These are phyloP conservation scores for Zoysia pacifica DNA, from an alignment of 176 grass and related monocot genomes.

Conservation along the genomic window DNA sequence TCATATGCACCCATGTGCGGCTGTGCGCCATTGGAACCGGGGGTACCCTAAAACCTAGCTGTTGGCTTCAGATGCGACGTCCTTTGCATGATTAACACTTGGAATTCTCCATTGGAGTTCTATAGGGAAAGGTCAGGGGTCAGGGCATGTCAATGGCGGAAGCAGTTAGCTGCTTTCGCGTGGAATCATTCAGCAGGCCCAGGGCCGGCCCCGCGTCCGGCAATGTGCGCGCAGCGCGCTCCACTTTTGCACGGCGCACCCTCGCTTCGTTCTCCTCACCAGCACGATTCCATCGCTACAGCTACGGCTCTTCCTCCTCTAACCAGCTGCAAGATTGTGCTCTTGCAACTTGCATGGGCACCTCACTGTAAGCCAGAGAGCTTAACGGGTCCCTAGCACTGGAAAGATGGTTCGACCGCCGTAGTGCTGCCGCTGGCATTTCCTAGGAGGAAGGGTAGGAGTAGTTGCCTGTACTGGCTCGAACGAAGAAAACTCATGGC, in stretches of 20 bases:
- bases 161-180: slow-evolving; percentile 28
- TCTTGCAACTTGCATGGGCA: background rate
- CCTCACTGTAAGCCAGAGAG: background rate
- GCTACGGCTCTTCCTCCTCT: background rate
- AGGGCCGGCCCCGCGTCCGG: background rate
- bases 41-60: background rate
- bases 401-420: background rate
- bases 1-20: background rate
- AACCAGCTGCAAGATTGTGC: too few species aligned
- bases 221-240: background rate
- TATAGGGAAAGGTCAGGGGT: slow-evolving; percentile 15
- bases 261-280: too few species aligned
- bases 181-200: slow-evolving; percentile 43
- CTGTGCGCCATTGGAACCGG: background rate
- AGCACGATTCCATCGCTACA: too few species aligned
- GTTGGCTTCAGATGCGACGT: slow-evolving; percentile 29
- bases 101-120: slow-evolving; percentile 28
- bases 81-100: slow-evolving; percentile 10
- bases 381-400: background rate
- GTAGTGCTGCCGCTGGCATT: background rate
- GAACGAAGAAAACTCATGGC: background rate
- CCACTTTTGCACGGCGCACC: slow-evolving; percentile 4
- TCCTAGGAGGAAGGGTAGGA: background rate
- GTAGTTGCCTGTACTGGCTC: background rate
- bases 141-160: slow-evolving; percentile 35